Base-by-base conservation (phyloP, 805 yeast species). In the Saccharomyces cerevisiae region DNA sequence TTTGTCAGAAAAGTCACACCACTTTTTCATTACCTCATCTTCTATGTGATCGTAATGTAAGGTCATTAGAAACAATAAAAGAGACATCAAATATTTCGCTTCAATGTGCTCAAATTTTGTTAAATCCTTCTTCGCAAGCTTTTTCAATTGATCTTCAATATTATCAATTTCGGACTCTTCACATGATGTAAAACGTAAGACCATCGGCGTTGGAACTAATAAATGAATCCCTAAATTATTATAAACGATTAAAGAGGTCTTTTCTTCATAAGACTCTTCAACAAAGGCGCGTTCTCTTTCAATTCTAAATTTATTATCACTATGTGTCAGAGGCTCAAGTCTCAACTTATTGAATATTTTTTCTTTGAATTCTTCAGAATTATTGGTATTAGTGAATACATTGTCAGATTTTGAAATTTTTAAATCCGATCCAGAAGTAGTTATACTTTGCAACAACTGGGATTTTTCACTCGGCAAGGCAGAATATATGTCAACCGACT, bases 11-110 rank as follows among this genome's bases (percentile, higher is more conserved):
- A 41, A 30, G 17, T 41, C 41, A 46, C 62, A 58, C 70, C 71
- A 67, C 21, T 51, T 51, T 14, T 58, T 48, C 14, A 62, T 46
- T 4, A 61, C 29, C 1, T 56, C 43, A 4, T 50, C 56, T 48
- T 62, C 61, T 14, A 70, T 62, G 4, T 13, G 26, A 9, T 63
- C 59, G 47, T 60, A 54, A 52, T 69, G 71, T 9, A 70, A 52
- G 6, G 61, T 43, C 4, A 53, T 26, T 32, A 70, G 50, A n/a
- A 70, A 54, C 4, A 65, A 51, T 32, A 57, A 54, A 27, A 67
- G 51, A 9, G 63, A 52, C 6, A 47, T 52, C 22, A 67, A 46
- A 47, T 63, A 70, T 3, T 53, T 50, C 9, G 49, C 53, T 50
- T 69, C 66, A 3, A 64, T 17, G 14, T 50, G 41, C 22, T 59